These are phyloP conservation scores for Skeletonema marinoi DNA, from an alignment of 108 stramenopile species.

Conservation along the genomic window DNA sequence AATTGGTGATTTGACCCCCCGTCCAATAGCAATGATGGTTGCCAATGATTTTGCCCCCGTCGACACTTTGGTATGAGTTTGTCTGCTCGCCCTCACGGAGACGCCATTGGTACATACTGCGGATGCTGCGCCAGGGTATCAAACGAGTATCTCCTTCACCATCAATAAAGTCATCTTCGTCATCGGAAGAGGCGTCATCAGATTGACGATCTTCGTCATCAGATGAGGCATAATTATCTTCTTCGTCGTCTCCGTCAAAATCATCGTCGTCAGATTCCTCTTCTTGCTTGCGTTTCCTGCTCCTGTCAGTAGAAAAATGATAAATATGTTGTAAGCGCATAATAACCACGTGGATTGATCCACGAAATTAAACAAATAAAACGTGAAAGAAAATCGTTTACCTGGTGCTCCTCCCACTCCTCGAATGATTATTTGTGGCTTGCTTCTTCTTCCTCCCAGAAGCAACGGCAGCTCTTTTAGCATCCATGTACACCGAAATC, in stretches of 20 bases:
- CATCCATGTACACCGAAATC: background rate
- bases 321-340: no score
- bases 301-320: background rate
- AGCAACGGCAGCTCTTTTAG: background rate
- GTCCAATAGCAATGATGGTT: background rate
- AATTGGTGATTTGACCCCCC: no score
- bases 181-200: background rate
- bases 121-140: background rate
- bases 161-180: background rate
- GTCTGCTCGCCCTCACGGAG: background rate
- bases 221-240: background rate
- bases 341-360: no score
- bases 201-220: background rate
- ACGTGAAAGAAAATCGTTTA: background rate
- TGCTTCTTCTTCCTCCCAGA: background rate
- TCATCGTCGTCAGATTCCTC: background rate
- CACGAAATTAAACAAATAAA: no score
- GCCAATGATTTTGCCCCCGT: slow-evolving; percentile 6
- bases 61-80: slow-evolving; percentile 1
- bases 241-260: background rate
- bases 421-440: background rate
- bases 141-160: background rate
- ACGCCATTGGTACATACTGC: background rate
- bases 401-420: background rate
- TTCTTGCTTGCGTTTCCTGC: background rate